Conservation (phyloP, 768 basidiomycete genomes). For the Lepiota venenata region DNA sequence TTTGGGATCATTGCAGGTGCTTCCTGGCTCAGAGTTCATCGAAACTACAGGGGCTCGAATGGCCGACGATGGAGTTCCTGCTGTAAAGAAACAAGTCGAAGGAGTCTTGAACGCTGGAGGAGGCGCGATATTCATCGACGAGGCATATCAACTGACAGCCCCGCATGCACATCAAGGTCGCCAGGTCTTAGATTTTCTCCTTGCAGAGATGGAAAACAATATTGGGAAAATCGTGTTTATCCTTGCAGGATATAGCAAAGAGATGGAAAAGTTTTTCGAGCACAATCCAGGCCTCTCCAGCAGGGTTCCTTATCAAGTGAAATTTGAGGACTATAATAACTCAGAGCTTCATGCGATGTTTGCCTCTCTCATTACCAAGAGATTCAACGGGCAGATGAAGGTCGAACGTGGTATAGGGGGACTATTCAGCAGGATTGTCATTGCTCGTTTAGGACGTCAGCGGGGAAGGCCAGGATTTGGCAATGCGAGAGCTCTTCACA, state of each 20-base stretch:
- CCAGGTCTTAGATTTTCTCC: slow-evolving; percentile 64
- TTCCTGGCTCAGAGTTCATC: slow-evolving; percentile 50
- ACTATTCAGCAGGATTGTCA: slow-evolving; percentile 50
- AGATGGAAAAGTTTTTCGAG: slow-evolving; percentile 79
- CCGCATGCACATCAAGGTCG: slow-evolving; percentile 45
- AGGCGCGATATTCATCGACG: slow-evolving; percentile 67
- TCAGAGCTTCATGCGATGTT: slow-evolving; percentile 55
- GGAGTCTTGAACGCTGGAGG: slow-evolving; percentile 49
- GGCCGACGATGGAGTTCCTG: slow-evolving; percentile 53
- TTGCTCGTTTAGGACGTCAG: slow-evolving; percentile 60
- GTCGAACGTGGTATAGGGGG: slow-evolving; percentile 54
- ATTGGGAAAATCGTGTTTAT: slow-evolving; percentile 65
- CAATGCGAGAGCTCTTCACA: slow-evolving; percentile 61
- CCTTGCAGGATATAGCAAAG: slow-evolving; percentile 64
- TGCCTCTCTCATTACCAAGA: slow-evolving; percentile 41
- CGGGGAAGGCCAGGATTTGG: slow-evolving; percentile 61
- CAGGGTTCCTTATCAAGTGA: slow-evolving; percentile 60
- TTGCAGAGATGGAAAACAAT: slow-evolving; percentile 75
- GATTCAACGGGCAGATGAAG: slow-evolving; percentile 46
- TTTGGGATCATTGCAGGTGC: slow-evolving; percentile 47
- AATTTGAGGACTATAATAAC: slow-evolving; percentile 62
- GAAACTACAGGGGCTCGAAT: slow-evolving; percentile 65
- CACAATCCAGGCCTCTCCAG: slow-evolving; percentile 69
- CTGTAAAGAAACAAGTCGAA: slow-evolving; percentile 47
- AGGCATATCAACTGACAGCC: slow-evolving; percentile 63